Evolutionary conservation across 306 rosid species (phyloP).

Genomic region (Ormosia semicastrata): DNA sequence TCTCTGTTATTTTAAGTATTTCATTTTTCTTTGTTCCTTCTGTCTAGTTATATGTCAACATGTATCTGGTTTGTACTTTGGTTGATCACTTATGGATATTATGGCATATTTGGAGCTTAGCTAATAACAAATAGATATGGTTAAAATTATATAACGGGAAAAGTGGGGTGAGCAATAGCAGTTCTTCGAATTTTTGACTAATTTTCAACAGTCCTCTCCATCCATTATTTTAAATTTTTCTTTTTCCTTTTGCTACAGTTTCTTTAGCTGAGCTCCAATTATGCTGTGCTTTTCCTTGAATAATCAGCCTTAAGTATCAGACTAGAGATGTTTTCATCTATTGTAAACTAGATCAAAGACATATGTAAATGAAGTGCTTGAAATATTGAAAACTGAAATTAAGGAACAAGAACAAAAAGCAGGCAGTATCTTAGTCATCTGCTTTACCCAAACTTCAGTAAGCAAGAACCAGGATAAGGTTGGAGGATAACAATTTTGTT

Average conservation of each 20-base stretch:
- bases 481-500: background rate
- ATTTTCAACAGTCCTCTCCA: background rate
- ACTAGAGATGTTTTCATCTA: too few relatives aligned
- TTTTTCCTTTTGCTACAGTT: background rate
- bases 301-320: too few relatives aligned
- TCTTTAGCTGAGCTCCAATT: background rate
- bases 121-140: background rate
- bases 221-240: background rate
- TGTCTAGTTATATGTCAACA: background rate
- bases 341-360: background rate
- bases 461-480: background rate
- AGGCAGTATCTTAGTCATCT: background rate
- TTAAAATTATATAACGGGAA: background rate
- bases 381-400: background rate
- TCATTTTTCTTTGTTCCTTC: background rate
- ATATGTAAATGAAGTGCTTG: background rate
- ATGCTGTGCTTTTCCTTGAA: background rate
- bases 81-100: background rate
- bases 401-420: background rate
- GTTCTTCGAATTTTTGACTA: background rate
- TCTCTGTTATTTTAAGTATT: background rate
- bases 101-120: background rate
- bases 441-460: background rate
- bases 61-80: background rate
- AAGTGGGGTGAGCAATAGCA: background rate